Evolutionary conservation across 495 filamentous ascomycete genomes (phyloP), one percentile per base, ranked within the genome.

Genomic region (Podospora pseudocomata): DNA sequence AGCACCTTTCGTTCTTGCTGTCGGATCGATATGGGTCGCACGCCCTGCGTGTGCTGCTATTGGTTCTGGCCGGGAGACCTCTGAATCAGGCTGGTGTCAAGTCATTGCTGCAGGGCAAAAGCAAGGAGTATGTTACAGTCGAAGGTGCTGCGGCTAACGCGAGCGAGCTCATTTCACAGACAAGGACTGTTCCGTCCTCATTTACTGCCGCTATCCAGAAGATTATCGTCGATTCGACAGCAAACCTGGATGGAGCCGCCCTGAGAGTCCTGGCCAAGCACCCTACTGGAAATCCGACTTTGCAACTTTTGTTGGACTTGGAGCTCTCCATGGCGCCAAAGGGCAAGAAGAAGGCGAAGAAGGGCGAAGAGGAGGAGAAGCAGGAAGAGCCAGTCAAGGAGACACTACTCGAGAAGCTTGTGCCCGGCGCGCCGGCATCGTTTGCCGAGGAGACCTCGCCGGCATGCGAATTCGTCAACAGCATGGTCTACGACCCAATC

Each of bases 11-110:
- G n/a, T 93, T 87, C 71, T 80, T 98, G 5, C 84, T 98, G 75
- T 92, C 92, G 0, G 91, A 98, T 72, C 83, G 86, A 60, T 98
- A 94, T 75, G 95, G 93, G 11, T 99, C 95, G 11, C 95, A 99
- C 77, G 90, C 90, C 0, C 84, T 99, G 26, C 86, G 95, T 65
- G 90, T 96, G 0, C 81, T 99, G 3, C 82, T 99, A 2, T 77
- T 97, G 0, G 87, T 98, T 2, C 85, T 99, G 28, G 91, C 94
- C 0, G 95, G 96, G 11, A 85, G 90, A 69, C 88, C 94, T 0
- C 81, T 96, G 2, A 85, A 88, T 63, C 78, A 89, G 65, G 77
- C 85, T 0, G 83, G 88, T 15, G 89, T 84, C 15, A 87, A 86
- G 61, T 89, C 89, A 5, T 77, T 94, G 16, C 80, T 97, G 44